Evolutionary conservation across 2,329 filamentous ascomycete species (phyloP).

Genomic region (Colletotrichum navitas): DNA sequence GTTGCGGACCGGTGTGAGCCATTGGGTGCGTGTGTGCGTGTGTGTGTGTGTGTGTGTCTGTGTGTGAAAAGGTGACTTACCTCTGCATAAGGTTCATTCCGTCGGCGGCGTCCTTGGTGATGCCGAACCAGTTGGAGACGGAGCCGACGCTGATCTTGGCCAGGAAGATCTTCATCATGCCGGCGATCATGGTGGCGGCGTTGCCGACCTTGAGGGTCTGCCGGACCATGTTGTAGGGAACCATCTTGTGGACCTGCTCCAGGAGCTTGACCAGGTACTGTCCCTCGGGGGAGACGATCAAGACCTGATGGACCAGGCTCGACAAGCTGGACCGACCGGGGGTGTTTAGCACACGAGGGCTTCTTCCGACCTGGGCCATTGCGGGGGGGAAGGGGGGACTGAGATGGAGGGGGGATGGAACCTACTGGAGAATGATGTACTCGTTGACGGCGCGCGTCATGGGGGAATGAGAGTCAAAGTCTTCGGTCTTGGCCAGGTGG

Average conservation of each 20-base stretch:
- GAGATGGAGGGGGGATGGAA: conserved; percentile 20
- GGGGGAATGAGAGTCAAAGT: conserved; percentile 73
- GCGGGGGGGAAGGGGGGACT: too few species aligned
- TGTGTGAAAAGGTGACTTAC: conserved; percentile 45
- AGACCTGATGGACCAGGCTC: conserved; percentile 79
- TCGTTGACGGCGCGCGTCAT: conserved; percentile 75
- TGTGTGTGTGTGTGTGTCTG: too few species aligned
- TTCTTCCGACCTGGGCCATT: fast-evolving
- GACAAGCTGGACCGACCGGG: conserved; percentile 66
- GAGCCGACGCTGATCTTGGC: conserved; percentile 82
- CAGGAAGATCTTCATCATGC: conserved; percentile 77
- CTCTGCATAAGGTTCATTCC: conserved; percentile 84
- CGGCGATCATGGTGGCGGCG: conserved; percentile 84
- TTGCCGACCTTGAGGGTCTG: conserved; percentile 83
- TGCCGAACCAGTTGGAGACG: conserved; percentile 83
- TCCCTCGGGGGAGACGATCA: conserved; percentile 80
- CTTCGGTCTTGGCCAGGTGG: conserved; percentile 69
- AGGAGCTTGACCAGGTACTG: conserved; percentile 79
- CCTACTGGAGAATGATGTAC: conserved; percentile 77
- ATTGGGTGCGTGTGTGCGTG: not conserved
- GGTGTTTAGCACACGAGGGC: not conserved
- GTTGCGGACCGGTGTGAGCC: not conserved
- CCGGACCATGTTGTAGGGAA: conserved; percentile 78
- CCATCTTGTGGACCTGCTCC: conserved; percentile 76
- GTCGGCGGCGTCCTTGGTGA: conserved; percentile 78